A percentile compares a stretch with the other conserved stretches of the same genome.
These are phyloP conservation scores for Sporothrix schenckii DNA, from an alignment of 2,329 filamentous ascomycete genomes.

Conservation along the genomic window DNA sequence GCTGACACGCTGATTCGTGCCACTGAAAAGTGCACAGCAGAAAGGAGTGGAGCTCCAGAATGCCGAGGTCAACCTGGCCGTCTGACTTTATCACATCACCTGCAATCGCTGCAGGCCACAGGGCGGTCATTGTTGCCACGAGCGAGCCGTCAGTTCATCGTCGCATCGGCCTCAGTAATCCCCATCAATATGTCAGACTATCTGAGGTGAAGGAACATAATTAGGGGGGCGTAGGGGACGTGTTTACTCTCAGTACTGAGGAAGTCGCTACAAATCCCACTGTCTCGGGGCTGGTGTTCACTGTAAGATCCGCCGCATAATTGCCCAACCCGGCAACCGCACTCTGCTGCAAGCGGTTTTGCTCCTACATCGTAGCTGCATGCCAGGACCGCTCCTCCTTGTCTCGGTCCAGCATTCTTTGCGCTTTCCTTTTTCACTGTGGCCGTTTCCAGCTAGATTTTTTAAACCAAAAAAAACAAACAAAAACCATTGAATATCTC, in stretches of 20 bases:
- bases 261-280: not conserved
- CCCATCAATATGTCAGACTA: not conserved
- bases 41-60: slow-evolving; percentile 2
- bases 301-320: not conserved
- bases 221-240: too few species aligned
- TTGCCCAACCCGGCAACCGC: slow-evolving; percentile 22
- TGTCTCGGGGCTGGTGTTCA: not conserved
- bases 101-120: slow-evolving; percentile 10
- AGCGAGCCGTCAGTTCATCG: not conserved
- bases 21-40: not conserved
- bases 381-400: slow-evolving; percentile 17
- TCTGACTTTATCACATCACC: slow-evolving; percentile 29
- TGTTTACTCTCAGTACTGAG: not conserved
- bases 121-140: slow-evolving; percentile 8
- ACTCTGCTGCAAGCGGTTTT: slow-evolving; percentile 17
- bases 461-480: not conserved
- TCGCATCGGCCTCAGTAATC: not conserved
- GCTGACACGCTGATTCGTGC: slow-evolving; percentile 51
- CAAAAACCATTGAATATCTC: not conserved
- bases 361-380: slow-evolving; percentile 12
- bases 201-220: not conserved
- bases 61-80: slow-evolving; percentile 45
- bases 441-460: slow-evolving; percentile 12
- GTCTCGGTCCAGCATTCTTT: slow-evolving; percentile 18
- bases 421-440: slow-evolving; percentile 1